Evolutionary conservation across 805 yeast species (phyloP), one percentile per base, ranked within the genome.

Genomic region (Yamadazyma takamatsuzukensis): DNA sequence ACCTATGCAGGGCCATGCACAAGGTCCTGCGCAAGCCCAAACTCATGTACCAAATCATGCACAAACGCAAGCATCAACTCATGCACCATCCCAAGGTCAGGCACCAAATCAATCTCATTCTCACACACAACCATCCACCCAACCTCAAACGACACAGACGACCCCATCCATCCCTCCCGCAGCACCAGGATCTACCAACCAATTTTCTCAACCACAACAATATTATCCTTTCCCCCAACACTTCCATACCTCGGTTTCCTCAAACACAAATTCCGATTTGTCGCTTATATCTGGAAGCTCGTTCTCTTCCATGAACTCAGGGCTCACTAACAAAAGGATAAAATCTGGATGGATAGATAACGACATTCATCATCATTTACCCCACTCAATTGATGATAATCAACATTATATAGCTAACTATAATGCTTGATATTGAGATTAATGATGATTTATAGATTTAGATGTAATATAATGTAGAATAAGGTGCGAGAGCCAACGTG

Each of bases 171-270:
- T 36, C 29, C 8, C 29, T 13, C 4, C 36, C 21, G 17, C 29
- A 32, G 5, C 21, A 16, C 11, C 34, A 21, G 6, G 42, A 32
- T 8, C 43, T 23, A 28, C 40, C 29, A 15, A 36, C 15, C 30
- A 31, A 3, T 40, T 19, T 14, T 34, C 26, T 24, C 43, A 34
- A 6, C 38, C 27, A 22, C 47, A 39, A 19, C 41, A 36, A 12
- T 30, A 36, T 18, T 41, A 36, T 12, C 25, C 34, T 18, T 36
- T 33, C 18, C 43, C 45, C 9, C 43, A 39, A 21, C 33, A 35
- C 22, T 33, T 37, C 16, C 33, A 33, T 15, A 27, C 27, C 15
- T 33, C 36, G 13, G 24, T 27, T 4, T 27, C n/a, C n/a, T n/a
- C 32, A 5, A 33, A 27, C 3, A 24, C n/a, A n/a, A 33, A 33